Conservation (phyloP, 169 alveolate genomes). For the Plasmodium yoelii region DNA sequence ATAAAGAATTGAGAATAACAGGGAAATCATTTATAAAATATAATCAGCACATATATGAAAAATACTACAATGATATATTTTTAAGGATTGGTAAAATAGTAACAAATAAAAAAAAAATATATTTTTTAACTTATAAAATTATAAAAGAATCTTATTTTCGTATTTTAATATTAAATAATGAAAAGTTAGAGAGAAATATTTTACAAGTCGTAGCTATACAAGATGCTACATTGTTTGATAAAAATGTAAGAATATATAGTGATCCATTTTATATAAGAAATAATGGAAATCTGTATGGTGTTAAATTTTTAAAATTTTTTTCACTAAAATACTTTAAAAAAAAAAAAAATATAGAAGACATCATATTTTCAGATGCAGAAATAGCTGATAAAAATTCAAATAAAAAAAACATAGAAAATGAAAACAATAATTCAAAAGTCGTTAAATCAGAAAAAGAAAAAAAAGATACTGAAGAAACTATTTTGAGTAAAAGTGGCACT, state of each 20-base stretch:
- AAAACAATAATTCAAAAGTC: not conserved
- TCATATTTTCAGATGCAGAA: slow-evolving; percentile 47
- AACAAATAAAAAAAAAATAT: slow-evolving; percentile 63
- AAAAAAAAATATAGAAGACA: slow-evolving; percentile 30
- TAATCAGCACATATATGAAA: slow-evolving; percentile 28
- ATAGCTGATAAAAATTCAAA: slow-evolving; percentile 1
- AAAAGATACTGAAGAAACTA: slow-evolving; percentile 13
- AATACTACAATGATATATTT: slow-evolving; percentile 48
- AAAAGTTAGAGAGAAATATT: slow-evolving; percentile 52
- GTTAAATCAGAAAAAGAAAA: not conserved
- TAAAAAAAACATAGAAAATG: not conserved
- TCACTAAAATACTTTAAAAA: slow-evolving; percentile 52
- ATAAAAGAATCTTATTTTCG: slow-evolving; percentile 61
- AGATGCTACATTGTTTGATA: slow-evolving; percentile 58
- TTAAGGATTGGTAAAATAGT: slow-evolving; percentile 52
- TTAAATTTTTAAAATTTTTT: slow-evolving; percentile 62
- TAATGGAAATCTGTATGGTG: slow-evolving; percentile 41
- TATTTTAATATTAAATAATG: slow-evolving; percentile 57
- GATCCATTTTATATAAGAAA: slow-evolving; percentile 58
- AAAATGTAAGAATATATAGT: slow-evolving; percentile 61
- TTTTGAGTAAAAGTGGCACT: not conserved
- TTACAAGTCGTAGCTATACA: slow-evolving; percentile 62
- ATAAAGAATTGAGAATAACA: slow-evolving; percentile 25
- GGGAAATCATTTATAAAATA: slow-evolving; percentile 34
- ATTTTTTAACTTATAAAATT: slow-evolving; percentile 62